A percentile compares a stretch with the other conserved stretches of the same genome.
Conservation (phyloP, 768 basidiomycete genomes). For the Leccinum boreale region DNA sequence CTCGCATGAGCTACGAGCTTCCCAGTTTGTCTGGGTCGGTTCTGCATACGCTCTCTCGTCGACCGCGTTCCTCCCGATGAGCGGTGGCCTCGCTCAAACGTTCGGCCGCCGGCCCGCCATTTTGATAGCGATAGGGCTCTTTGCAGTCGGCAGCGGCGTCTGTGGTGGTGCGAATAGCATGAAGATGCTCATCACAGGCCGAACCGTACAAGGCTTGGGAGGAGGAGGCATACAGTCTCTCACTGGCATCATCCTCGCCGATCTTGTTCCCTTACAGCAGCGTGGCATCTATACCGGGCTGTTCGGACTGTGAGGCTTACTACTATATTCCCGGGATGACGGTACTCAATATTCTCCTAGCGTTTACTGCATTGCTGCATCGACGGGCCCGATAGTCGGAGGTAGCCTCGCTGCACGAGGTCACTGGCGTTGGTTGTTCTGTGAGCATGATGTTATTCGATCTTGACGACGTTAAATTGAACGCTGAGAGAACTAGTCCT, state of each 20-base stretch:
- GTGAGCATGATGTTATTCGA: constrained; percentile 17
- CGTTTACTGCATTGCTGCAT: constrained; percentile 33
- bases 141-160: constrained; percentile 36
- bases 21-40: constrained; percentile 37
- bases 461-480: not conserved
- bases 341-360: constrained; percentile 4
- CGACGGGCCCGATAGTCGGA: constrained; percentile 34
- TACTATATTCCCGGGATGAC: not conserved
- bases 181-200: constrained; percentile 22
- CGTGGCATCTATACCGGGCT: constrained; percentile 36
- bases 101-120: constrained; percentile 31
- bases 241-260: constrained; percentile 39
- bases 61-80: constrained; percentile 37
- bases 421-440: constrained; percentile 44
- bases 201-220: constrained; percentile 34
- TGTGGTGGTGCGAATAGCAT: constrained; percentile 28
- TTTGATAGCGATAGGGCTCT: constrained; percentile 23
- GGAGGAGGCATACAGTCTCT: constrained; percentile 35
- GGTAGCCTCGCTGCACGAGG: constrained; percentile 33
- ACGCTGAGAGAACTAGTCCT: constrained; percentile 28
- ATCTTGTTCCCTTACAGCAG: constrained; percentile 41
- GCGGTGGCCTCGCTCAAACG: constrained; percentile 29
- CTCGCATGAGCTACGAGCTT: constrained; percentile 22
- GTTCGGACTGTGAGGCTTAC: constrained; percentile 12
- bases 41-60: constrained; percentile 35